Conservation (phyloP, 441 rosid genomes). For the Flueggea neowawraea region DNA sequence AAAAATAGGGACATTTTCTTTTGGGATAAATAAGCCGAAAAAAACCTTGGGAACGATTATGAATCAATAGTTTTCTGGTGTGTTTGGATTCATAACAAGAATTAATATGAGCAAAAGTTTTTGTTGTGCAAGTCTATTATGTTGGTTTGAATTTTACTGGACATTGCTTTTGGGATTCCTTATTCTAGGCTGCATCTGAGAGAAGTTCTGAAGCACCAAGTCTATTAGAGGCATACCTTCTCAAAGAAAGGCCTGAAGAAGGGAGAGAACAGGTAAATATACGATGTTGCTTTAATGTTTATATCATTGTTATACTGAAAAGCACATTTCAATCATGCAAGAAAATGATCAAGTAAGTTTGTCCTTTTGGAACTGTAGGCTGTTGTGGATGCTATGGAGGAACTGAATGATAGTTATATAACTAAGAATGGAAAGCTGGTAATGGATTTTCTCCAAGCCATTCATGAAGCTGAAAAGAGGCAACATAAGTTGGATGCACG, state of each 20-base stretch:
- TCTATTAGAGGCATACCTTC: constrained; percentile 77
- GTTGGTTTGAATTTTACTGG: background rate
- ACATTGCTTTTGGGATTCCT: constrained; percentile 17
- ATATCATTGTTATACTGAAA: constrained; percentile 9
- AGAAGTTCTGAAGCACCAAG: constrained; percentile 28
- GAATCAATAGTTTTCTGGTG: too few species aligned
- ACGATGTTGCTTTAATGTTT: background rate
- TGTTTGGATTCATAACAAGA: too few species aligned
- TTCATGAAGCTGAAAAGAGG: constrained; percentile 86
- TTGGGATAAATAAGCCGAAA: too few species aligned
- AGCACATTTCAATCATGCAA: constrained; percentile 7
- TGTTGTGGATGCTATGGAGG: constrained; percentile 43
- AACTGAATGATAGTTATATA: constrained; percentile 45
- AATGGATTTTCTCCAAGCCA: constrained; percentile 80
- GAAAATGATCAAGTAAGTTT: background rate
- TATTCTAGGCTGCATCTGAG: constrained; percentile 35
- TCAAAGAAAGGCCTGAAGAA: constrained; percentile 43
- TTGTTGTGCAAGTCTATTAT: background rate
- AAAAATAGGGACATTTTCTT: too few species aligned
- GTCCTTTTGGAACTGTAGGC: constrained; percentile 43
- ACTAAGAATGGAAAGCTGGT: constrained; percentile 75
- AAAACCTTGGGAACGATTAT: too few species aligned
- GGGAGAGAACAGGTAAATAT: constrained; percentile 30
- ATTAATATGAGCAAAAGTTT: too few species aligned
- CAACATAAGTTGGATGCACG: constrained; percentile 88